These are phyloP conservation scores for Achaetomiella virescens DNA, from an alignment of 495 filamentous ascomycete species.

Conservation along the genomic window DNA sequence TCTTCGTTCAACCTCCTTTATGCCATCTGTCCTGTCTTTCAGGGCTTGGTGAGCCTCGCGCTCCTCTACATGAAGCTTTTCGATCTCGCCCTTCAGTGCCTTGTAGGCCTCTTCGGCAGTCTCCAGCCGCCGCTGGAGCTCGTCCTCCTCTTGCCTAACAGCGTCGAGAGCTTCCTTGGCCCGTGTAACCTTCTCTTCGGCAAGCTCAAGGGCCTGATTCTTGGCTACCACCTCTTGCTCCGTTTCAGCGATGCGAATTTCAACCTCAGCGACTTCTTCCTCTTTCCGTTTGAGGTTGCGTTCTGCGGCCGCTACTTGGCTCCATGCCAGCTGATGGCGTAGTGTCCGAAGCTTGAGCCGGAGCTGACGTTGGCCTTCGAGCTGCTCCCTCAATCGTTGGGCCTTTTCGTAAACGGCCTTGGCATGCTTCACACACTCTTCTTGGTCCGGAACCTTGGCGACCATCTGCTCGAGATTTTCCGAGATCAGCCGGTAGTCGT, in stretches of 20 bases:
- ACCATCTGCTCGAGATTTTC: slow-evolving; percentile 44
- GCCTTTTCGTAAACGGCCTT: slow-evolving; percentile 36
- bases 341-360: slow-evolving; percentile 47
- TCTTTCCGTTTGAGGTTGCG: slow-evolving; percentile 25
- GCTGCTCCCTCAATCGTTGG: slow-evolving; percentile 45
- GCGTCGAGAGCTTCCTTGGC: slow-evolving; percentile 19
- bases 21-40: slow-evolving; percentile 27
- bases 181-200: slow-evolving; percentile 26
- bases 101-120: slow-evolving; percentile 35
- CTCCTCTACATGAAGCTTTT: slow-evolving; percentile 38
- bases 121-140: slow-evolving; percentile 32
- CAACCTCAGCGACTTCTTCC: slow-evolving; percentile 27
- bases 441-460: slow-evolving; percentile 37
- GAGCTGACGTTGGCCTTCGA: slow-evolving; percentile 52
- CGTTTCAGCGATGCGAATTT: slow-evolving; percentile 24
- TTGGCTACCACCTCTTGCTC: slow-evolving; percentile 25
- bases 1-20: slow-evolving; percentile 35
- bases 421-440: slow-evolving; percentile 60
- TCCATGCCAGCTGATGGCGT: slow-evolving; percentile 62
- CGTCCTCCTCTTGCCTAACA: slow-evolving; percentile 31
- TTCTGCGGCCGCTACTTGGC: slow-evolving; percentile 52
- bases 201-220: slow-evolving; percentile 20
- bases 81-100: slow-evolving; percentile 23
- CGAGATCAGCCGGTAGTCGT: slow-evolving; percentile 77
- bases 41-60: slow-evolving; percentile 40